A percentile compares a stretch with the other conserved stretches of the same genome.
Conservation (phyloP, 768 basidiomycete genomes). For the Naganishia onofrii region DNA sequence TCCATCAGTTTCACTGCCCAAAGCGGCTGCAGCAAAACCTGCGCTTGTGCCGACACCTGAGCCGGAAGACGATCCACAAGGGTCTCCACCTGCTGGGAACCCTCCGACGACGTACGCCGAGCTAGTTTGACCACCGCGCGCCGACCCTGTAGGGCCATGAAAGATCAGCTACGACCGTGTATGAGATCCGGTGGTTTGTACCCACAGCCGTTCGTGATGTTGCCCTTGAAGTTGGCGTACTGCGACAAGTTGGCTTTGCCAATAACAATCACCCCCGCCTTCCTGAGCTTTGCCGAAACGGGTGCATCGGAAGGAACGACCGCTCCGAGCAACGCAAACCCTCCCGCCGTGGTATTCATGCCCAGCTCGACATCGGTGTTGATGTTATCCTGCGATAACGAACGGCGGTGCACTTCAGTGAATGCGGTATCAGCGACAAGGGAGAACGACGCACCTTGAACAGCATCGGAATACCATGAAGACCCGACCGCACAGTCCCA, state of each 20-base stretch:
- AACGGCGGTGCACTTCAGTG: neutral
- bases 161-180: too few relatives aligned
- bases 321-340: constrained; percentile 35
- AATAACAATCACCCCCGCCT: constrained; percentile 27
- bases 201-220: constrained; percentile 41
- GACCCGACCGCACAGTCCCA: constrained; percentile 26
- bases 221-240: constrained; percentile 28
- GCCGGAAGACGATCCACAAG: constrained; percentile 40
- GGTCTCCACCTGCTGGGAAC: constrained; percentile 38
- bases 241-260: constrained; percentile 35
- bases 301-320: constrained; percentile 32
- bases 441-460: constrained; percentile 31
- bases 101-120: constrained; percentile 44
- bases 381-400: constrained; percentile 35
- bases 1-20: constrained; percentile 41
- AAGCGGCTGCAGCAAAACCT: constrained; percentile 38
- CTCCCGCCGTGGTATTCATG: constrained; percentile 46
- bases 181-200: too few relatives aligned
- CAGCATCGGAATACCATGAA: constrained; percentile 47
- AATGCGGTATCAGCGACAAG: neutral
- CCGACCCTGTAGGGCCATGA: constrained; percentile 19
- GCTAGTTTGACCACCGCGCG: constrained; percentile 38
- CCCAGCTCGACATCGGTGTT: constrained; percentile 39
- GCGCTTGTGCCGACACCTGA: constrained; percentile 40
- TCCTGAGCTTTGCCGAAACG: constrained; percentile 35